Conservation (phyloP, 257 asterid genomes). For the Petunia secreta region DNA sequence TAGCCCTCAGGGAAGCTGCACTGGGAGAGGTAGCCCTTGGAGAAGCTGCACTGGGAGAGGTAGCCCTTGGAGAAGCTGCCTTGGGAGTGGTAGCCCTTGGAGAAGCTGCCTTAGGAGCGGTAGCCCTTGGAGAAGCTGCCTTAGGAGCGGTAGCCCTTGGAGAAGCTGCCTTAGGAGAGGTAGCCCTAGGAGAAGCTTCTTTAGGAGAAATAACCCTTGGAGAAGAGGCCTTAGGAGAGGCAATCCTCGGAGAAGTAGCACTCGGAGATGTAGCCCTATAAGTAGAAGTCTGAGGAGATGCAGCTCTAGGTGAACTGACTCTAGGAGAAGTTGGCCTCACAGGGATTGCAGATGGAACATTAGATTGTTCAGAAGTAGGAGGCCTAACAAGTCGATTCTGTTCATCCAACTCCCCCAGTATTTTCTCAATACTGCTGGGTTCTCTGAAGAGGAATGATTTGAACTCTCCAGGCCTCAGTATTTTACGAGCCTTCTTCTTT, state of each 20-base stretch:
- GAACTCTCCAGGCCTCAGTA: slow-evolving; percentile 58
- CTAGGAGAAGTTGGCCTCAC: slow-evolving; percentile 52
- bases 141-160: neutral
- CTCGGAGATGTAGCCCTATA: slow-evolving; percentile 46
- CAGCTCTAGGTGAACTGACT: slow-evolving; percentile 47
- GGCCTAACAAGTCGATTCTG: slow-evolving; percentile 45
- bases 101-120: neutral
- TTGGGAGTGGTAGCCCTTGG: neutral
- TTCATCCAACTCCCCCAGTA: slow-evolving; percentile 89
- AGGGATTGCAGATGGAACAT: slow-evolving; percentile 37
- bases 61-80: neutral
- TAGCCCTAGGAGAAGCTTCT: slow-evolving; percentile 42
- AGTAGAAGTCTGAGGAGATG: slow-evolving; percentile 50
- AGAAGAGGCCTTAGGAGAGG: slow-evolving; percentile 42
- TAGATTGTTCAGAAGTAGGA: slow-evolving; percentile 49
- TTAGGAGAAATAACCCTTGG: slow-evolving; percentile 40
- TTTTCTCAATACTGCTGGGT: slow-evolving; percentile 97
- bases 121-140: neutral
- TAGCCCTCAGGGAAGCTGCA: neutral
- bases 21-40: neutral
- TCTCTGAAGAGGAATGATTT: slow-evolving; percentile 76
- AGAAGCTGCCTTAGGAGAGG: neutral
- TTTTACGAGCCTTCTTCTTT: slow-evolving; percentile 73
- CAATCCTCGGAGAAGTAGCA: slow-evolving; percentile 33
- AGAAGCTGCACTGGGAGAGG: neutral